phyloP scores from a whole-genome alignment of 495 filamentous ascomycete species.

The Margaritispora aquatica region DNA sequence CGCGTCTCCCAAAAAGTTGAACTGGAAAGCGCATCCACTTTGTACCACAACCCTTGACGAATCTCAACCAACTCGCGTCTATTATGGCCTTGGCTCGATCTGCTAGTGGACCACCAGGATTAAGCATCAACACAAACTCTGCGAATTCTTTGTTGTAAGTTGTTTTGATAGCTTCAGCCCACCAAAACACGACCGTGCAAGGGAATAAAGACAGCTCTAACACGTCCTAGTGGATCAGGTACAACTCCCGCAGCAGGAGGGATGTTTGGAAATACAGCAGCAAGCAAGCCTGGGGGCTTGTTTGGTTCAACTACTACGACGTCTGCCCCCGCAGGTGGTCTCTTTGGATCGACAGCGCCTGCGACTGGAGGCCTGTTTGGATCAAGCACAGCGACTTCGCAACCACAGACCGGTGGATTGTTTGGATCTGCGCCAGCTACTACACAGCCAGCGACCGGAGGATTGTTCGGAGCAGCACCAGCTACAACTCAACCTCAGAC shows the following conservation, averaged over 20 bases:
- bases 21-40: background rate
- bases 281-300: conserved; percentile 33
- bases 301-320: conserved; percentile 41
- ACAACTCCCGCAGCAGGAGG: conserved; percentile 26
- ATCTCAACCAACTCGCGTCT: background rate
- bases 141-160: conserved; percentile 70
- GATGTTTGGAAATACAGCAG: conserved; percentile 35
- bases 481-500: conserved; percentile 21
- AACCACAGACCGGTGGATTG: conserved; percentile 28
- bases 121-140: conserved; percentile 74
- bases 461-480: conserved; percentile 30
- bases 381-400: conserved; percentile 28
- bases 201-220: background rate
- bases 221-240: conserved; percentile 22
- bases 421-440: conserved; percentile 30
- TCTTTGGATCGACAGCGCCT: conserved; percentile 32
- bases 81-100: conserved; percentile 48
- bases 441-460: conserved; percentile 20
- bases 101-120: conserved; percentile 58
- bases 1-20: conserved; percentile 5
- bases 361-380: conserved; percentile 33
- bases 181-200: background rate
- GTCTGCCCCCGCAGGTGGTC: conserved; percentile 27
- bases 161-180: background rate
- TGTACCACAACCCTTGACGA: background rate